Evolutionary conservation across 495 filamentous ascomycete genomes (phyloP).

Genomic region (Beverwykella pulmonaria): DNA sequence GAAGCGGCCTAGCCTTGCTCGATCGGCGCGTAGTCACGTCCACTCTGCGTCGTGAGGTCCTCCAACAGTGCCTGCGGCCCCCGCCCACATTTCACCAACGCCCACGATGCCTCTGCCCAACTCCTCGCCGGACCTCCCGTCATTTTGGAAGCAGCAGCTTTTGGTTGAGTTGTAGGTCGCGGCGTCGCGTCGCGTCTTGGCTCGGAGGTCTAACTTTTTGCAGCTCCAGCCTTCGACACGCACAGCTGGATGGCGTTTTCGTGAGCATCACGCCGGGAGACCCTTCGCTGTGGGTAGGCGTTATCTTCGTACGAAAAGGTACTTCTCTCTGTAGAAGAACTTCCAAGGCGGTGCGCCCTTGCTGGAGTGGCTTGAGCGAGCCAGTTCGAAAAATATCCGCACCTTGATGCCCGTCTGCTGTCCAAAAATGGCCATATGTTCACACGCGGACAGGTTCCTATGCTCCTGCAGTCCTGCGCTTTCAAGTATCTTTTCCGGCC

Average conservation of each 20-base stretch:
- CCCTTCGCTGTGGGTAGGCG: slow-evolving; percentile 80
- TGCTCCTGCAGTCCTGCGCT: slow-evolving; percentile 81
- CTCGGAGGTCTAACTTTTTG: slow-evolving; percentile 12
- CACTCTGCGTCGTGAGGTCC: slow-evolving; percentile 1
- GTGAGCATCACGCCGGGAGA: slow-evolving; percentile 81
- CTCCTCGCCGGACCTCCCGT: slow-evolving; percentile 19
- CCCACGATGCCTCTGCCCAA: slow-evolving; percentile 29
- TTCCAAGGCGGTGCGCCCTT: neutral
- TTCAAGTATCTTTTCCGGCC: slow-evolving; percentile 83
- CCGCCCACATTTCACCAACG: slow-evolving; percentile 2
- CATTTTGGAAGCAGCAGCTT: slow-evolving; percentile 39
- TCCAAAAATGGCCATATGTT: neutral
- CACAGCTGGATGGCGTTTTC: slow-evolving; percentile 81
- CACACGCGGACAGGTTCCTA: slow-evolving; percentile 70
- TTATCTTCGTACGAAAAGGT: slow-evolving; percentile 89
- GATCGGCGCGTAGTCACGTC: neutral
- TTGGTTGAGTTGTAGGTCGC: slow-evolving; percentile 41
- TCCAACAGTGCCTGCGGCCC: neutral
- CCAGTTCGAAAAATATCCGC: neutral
- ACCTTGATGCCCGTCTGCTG: neutral
- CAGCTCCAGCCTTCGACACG: slow-evolving; percentile 79
- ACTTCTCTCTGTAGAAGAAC: slow-evolving; percentile 15
- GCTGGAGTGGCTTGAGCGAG: neutral
- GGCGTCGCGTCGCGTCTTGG: neutral
- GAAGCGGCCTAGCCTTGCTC: neutral